Evolutionary conservation across 2,329 filamentous ascomycete genomes (phyloP).

Genomic region (Penicillium thymicola): DNA sequence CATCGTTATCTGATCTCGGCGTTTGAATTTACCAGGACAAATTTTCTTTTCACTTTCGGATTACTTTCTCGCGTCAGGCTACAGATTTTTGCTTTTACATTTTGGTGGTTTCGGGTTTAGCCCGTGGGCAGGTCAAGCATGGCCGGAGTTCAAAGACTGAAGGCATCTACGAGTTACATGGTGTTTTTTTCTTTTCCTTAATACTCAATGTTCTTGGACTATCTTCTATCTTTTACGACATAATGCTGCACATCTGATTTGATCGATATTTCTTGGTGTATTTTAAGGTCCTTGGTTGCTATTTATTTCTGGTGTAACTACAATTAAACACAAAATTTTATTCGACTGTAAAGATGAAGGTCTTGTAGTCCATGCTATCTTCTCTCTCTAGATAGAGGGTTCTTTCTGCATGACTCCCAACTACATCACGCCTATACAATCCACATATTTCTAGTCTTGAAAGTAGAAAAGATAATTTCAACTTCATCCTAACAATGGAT

Average conservation of each 20-base stretch:
- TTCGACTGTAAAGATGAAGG: neutral
- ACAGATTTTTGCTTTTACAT: conserved; percentile 8
- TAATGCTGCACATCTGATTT: conserved; percentile 22
- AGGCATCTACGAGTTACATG: conserved; percentile 12
- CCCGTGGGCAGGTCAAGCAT: conserved; percentile 22
- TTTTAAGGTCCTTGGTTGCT: neutral
- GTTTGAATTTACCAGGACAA: conserved; percentile 14
- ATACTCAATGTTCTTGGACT: conserved; percentile 7
- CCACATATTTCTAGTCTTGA: neutral
- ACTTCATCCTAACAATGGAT: neutral
- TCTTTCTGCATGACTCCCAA: neutral
- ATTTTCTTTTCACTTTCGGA: neutral
- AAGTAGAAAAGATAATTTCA: neutral
- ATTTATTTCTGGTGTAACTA: neutral
- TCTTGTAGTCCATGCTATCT: neutral
- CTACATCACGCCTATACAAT: neutral
- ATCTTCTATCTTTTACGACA: conserved; percentile 21
- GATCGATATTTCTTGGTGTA: neutral
- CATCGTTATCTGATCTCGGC: conserved; percentile 14
- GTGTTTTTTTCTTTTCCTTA: conserved; percentile 11
- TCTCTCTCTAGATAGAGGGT: neutral
- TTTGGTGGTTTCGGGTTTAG: conserved; percentile 12
- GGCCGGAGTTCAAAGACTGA: conserved; percentile 26
- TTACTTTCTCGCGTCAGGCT: conserved; percentile 10
- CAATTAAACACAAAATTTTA: neutral